Evolutionary conservation across 164 flowering plant species (phyloP), one percentile per base, ranked within the genome.

Genomic region (Akebia trifoliata): DNA sequence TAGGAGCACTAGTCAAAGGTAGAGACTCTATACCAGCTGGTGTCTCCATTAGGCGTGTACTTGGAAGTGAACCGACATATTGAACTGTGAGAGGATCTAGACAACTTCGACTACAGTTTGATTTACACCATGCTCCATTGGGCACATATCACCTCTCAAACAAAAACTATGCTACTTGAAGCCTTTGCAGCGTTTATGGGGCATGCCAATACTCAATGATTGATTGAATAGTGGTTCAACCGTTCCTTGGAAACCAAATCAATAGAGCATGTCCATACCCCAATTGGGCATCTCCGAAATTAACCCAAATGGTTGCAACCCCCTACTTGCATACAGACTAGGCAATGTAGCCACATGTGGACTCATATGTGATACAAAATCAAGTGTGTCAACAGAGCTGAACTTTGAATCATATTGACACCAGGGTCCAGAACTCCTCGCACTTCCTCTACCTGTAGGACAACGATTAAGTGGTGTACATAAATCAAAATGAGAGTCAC

Each of bases 161-260:
- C 99, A 93, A 79, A 87, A 93, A 49, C 99, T 97, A 69, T 82
- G 96, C 68, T 93, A 96, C 78, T 93, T 97, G 64, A 90, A 93
- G 56, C 90, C 99, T 65, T 89, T 82, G 74, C 99, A 93, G 25
- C 82, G 78, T 54, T 84, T 86, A 34, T 78, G 83, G 37, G 86
- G 81, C 54, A 89, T 72, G 56, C 81, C 85, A 25, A 82, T 70
- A 66, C 59, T 76, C 62, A 80, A 48, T 22, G 83, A 55, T 59
- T 83, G 74, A 79, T 60, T 80, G 8, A 84, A 62, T 24, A 87
- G 70, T 34, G 86, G 80, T 60, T 81, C 65, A 14, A 80, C 76
- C 18, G 82, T 21, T 53, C 83, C 86, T 68, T 78, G 95, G 56
- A 83, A 69, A 61, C 79, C 84, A 50, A 85, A 69, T 22, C 93